A percentile compares a stretch with the other conserved stretches of the same genome.
Evolutionary conservation across 2,329 filamentous ascomycete genomes (phyloP).

Genomic region (Pseudogymnoascus sp.): DNA sequence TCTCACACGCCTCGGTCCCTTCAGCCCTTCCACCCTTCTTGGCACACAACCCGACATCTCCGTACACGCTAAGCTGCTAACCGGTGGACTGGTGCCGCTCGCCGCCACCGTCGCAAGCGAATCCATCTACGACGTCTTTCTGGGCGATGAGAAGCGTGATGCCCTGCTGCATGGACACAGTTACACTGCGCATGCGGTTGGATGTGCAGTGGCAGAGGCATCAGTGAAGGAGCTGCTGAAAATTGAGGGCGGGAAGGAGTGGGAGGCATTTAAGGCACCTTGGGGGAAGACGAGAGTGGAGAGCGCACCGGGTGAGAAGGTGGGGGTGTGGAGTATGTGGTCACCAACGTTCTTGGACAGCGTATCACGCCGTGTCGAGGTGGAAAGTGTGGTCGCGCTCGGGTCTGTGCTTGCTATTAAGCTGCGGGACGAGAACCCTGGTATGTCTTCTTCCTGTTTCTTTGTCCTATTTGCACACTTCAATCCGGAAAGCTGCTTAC

Average conservation of each 20-base stretch:
- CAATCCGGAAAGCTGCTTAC: background rate
- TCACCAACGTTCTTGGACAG: slow-evolving; percentile 48
- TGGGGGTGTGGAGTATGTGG: slow-evolving; percentile 62
- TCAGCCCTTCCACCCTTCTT: slow-evolving; percentile 63
- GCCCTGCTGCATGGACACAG: slow-evolving; percentile 78
- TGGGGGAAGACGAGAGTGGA: slow-evolving; percentile 32
- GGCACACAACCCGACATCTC: slow-evolving; percentile 62
- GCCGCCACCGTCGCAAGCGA: slow-evolving; percentile 69
- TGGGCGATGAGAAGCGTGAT: slow-evolving; percentile 65
- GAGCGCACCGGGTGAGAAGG: background rate
- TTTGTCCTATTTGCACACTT: background rate
- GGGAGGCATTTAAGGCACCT: slow-evolving; percentile 45
- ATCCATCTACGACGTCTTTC: slow-evolving; percentile 63
- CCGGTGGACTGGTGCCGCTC: slow-evolving; percentile 69
- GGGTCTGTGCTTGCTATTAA: slow-evolving; percentile 67
- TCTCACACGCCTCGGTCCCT: slow-evolving; percentile 69
- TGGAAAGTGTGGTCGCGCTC: slow-evolving; percentile 63
- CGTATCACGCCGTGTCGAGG: slow-evolving; percentile 46
- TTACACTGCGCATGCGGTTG: slow-evolving; percentile 77
- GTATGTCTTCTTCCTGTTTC: slow-evolving; percentile 12
- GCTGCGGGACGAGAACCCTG: slow-evolving; percentile 34
- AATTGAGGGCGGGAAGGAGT: slow-evolving; percentile 49
- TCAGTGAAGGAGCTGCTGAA: slow-evolving; percentile 51
- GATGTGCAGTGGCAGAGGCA: slow-evolving; percentile 68
- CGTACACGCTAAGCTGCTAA: slow-evolving; percentile 76